These are phyloP conservation scores for Emericellopsis cladophorae DNA, from an alignment of 2,329 filamentous ascomycete species.

Conservation along the genomic window DNA sequence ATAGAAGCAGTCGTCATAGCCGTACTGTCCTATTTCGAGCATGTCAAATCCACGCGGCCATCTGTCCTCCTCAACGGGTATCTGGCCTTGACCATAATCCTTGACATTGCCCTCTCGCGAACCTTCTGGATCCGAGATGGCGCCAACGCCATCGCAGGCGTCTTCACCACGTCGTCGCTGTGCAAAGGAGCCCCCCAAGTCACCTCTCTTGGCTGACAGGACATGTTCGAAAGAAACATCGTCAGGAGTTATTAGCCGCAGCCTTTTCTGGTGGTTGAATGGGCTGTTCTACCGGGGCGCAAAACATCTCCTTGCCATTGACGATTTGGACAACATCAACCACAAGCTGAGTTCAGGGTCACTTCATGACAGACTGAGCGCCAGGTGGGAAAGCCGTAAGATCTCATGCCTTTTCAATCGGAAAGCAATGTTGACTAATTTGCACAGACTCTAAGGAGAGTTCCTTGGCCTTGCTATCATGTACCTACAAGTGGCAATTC, in stretches of 20 bases:
- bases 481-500: conserved; percentile 16
- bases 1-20: conserved; percentile 13
- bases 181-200: conserved; percentile 18
- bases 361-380: conserved; percentile 8
- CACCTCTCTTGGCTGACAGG: not conserved
- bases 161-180: conserved; percentile 13
- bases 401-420: not conserved
- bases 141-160: conserved; percentile 9
- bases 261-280: conserved; percentile 13
- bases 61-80: conserved; percentile 18
- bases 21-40: conserved; percentile 19
- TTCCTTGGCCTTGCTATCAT: conserved; percentile 11
- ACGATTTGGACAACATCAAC: conserved; percentile 13
- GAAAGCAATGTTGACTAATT: not conserved
- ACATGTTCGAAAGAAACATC: conserved; percentile 14
- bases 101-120: conserved; percentile 17
- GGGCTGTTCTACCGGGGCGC: conserved; percentile 13
- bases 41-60: conserved; percentile 16
- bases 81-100: conserved; percentile 16
- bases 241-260: conserved; percentile 18
- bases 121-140: conserved; percentile 18
- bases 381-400: conserved; percentile 10
- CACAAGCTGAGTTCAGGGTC: conserved; percentile 12
- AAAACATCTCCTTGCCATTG: conserved; percentile 8
- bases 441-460: conserved; percentile 7